Conservation (phyloP, 331 rosid species). For the Spiraea crenata region DNA sequence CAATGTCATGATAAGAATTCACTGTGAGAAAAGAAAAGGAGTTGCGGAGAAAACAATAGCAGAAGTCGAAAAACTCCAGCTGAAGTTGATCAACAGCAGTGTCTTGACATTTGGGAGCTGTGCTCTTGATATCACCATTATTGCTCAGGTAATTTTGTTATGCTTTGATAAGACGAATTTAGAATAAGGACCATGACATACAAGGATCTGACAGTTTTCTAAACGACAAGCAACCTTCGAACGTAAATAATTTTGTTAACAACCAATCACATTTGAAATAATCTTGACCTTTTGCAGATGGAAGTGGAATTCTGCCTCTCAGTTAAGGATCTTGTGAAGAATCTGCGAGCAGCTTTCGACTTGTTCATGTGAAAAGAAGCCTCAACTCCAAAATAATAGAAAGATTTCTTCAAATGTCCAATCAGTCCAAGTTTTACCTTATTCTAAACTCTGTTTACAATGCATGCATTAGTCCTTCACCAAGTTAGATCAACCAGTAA, state of each 20-base stretch:
- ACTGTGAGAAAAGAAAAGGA: constrained; percentile 78
- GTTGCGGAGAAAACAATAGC: constrained; percentile 54
- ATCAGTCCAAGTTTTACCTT: constrained; percentile 25
- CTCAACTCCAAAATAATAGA: constrained; percentile 25
- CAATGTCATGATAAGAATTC: constrained; percentile 76
- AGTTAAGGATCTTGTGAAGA: constrained; percentile 68
- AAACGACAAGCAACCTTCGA: too few species aligned
- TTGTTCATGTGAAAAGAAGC: constrained; percentile 47
- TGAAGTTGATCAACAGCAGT: constrained; percentile 62
- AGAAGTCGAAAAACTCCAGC: constrained; percentile 70
- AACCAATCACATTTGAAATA: neutral
- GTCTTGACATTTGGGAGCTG: constrained; percentile 69
- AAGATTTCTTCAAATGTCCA: constrained; percentile 17
- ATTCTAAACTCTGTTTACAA: constrained; percentile 29
- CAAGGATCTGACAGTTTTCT: too few species aligned
- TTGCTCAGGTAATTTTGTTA: too few species aligned
- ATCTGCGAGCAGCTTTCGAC: constrained; percentile 52
- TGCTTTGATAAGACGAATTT: too few species aligned
- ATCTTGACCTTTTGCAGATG: constrained; percentile 58
- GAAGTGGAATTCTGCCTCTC: constrained; percentile 62
- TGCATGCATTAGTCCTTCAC: constrained; percentile 39
- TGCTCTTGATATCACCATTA: constrained; percentile 80
- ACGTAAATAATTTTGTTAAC: too few species aligned
- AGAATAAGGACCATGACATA: too few species aligned
- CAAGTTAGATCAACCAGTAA: constrained; percentile 31